Evolutionary conservation across 176 grass and related monocot species (phyloP), one percentile per base, ranked within the genome.

Genomic region (Oryza glumipatula): DNA sequence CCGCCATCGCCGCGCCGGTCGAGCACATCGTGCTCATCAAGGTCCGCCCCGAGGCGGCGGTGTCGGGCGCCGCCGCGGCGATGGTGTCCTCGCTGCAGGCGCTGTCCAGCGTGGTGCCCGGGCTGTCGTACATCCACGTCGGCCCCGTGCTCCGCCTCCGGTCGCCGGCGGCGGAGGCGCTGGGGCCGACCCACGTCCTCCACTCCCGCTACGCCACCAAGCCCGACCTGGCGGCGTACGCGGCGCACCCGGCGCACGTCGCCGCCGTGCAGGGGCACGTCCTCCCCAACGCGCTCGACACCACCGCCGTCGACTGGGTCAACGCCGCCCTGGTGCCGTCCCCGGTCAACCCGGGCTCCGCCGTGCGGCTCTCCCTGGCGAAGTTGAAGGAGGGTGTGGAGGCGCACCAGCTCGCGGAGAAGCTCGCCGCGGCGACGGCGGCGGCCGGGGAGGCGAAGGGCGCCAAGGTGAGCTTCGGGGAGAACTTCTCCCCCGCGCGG

Each of bases 1-100:
- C 83, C 9, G 43, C 86, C 12, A 36, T 77, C 16, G 45, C 80
- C 6, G 47, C 76, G 9, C 84, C 91, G 28, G 46, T 99, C 73
- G 93, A 99, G 93, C 96, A 98, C 79, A 74, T 95, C 56, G 95
- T 98, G 81, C 96, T 98, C 91, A 75, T 98, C 96, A 95, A 95
- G 91, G 71, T 88, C 47, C 87, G 91, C 46, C 84, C 92, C 32
- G 84, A 84, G 68, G 43, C 85, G 3, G 87, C 64, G 3, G 11
- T 83, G 16, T 93, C 91, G 39, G 88, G 87, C 86, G 80, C 93
- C 22, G 36, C 85, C 26, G 86, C 89, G 4, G 86, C 91, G 32
- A 88, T 94, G 89, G 43, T 95, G 51, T 86, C 96, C 43, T 67
- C 85, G 14, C 85, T 98, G 21, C 84, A 90, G 63, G 83, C 87